A percentile compares a stretch with the other conserved stretches of the same genome.
phyloP scores from a whole-genome alignment of 2,329 filamentous ascomycete genomes.

The Ophiostoma sp. region DNA sequence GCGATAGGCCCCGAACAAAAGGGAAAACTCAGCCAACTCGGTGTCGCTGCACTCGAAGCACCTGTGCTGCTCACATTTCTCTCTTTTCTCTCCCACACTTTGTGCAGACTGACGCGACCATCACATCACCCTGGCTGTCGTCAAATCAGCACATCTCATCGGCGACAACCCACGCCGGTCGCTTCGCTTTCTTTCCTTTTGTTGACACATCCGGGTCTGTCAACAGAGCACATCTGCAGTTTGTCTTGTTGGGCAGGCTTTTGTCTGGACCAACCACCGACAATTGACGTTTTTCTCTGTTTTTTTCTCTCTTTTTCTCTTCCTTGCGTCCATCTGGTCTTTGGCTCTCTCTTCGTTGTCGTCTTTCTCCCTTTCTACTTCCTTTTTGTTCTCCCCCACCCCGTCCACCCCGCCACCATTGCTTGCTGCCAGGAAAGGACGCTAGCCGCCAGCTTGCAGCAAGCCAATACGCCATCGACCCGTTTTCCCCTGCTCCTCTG shows the following conservation, averaged over 20 bases:
- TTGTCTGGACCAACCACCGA: too few relatives aligned
- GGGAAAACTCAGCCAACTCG: background rate
- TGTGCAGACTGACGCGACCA: background rate
- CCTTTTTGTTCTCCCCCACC: background rate
- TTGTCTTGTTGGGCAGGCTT: background rate
- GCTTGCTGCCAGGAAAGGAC: background rate
- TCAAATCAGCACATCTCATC: background rate
- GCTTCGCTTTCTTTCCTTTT: background rate
- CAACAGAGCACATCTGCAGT: background rate
- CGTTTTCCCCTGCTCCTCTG: constrained; percentile 3
- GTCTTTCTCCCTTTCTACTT: background rate
- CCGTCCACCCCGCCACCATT: constrained; percentile 13
- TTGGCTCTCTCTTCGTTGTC: background rate
- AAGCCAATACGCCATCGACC: constrained; percentile 16
- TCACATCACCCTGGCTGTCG: background rate
- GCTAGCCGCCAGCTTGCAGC: constrained; percentile 13
- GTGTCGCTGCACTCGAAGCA: background rate
- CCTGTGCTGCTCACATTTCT: background rate
- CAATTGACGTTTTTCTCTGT: background rate
- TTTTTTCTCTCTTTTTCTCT: constrained; percentile 10
- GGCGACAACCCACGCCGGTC: background rate
- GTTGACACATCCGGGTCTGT: background rate
- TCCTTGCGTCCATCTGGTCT: background rate
- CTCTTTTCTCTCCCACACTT: constrained; percentile 5
- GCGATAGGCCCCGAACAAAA: background rate